Percentiles rank a stretch among this genome's conserved stretches.
phyloP scores from a whole-genome alignment of 192 early-diverging fungal species.

The Podila verticillata region DNA sequence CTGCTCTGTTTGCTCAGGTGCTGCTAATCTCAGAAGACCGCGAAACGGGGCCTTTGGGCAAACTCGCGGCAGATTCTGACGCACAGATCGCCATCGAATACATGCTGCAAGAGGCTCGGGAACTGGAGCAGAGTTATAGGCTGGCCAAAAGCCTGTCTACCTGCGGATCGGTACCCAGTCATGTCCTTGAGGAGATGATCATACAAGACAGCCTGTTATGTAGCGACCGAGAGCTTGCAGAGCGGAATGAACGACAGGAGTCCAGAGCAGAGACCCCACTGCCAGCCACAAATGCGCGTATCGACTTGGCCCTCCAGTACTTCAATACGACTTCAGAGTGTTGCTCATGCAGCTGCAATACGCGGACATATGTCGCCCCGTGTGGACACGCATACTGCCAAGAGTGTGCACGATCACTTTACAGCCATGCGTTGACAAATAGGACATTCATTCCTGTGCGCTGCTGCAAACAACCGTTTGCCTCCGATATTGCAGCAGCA shows the following conservation, averaged over 20 bases:
- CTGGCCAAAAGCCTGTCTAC: constrained; percentile 12
- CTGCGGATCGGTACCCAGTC: constrained; percentile 5
- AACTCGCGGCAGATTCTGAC: constrained; percentile 7
- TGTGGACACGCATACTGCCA: constrained; percentile 26
- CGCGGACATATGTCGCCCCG: constrained; percentile 10
- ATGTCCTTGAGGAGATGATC: constrained; percentile 4
- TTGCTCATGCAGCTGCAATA: background rate
- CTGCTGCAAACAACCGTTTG: constrained; percentile 18
- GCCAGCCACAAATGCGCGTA: background rate
- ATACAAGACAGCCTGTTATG: background rate
- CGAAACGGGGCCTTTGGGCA: constrained; percentile 15
- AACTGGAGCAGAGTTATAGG: constrained; percentile 14
- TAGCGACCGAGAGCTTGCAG: constrained; percentile 15
- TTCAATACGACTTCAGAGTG: constrained; percentile 7
- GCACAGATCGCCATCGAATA: constrained; percentile 17
- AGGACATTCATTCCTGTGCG: constrained; percentile 28
- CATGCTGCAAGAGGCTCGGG: constrained; percentile 14
- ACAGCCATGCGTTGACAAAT: constrained; percentile 9
- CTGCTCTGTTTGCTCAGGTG: background rate
- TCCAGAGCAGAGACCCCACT: constrained; percentile 4
- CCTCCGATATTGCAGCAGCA: background rate
- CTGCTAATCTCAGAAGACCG: constrained; percentile 9
- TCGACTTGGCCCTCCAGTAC: background rate
- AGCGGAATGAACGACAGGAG: constrained; percentile 8
- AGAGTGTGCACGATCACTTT: constrained; percentile 24